Conservation (phyloP, 2,329 filamentous ascomycete genomes). For the Teratosphaeria viscida region DNA sequence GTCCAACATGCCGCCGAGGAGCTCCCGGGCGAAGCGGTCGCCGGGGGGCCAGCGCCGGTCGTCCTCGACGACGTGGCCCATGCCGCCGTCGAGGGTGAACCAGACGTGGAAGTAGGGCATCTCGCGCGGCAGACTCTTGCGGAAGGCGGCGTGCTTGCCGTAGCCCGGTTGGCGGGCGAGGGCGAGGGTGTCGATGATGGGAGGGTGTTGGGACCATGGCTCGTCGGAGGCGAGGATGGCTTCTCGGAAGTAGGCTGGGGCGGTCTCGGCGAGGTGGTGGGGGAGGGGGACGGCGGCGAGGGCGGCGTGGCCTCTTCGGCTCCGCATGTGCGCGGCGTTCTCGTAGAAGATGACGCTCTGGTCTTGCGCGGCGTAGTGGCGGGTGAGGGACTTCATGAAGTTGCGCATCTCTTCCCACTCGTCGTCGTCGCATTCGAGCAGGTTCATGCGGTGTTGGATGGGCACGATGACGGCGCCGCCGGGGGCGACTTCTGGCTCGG, state of each 20-base stretch:
- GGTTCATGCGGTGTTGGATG: constrained; percentile 73
- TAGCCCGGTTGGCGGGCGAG: constrained; percentile 51
- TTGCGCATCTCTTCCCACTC: constrained; percentile 99
- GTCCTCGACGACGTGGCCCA: constrained; percentile 90
- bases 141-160: constrained; percentile 75
- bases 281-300: constrained; percentile 81
- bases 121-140: constrained; percentile 75
- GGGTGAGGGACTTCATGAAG: constrained; percentile 93
- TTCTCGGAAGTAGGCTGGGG: constrained; percentile 90
- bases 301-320: constrained; percentile 67
- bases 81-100: constrained; percentile 83
- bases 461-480: constrained; percentile 84
- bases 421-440: constrained; percentile 96
- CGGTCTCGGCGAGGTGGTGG: constrained; percentile 80
- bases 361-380: constrained; percentile 89
- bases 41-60: constrained; percentile 74
- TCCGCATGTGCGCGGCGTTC: constrained; percentile 71
- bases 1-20: constrained; percentile 87
- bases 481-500: constrained; percentile 74
- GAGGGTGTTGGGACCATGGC: constrained; percentile 92
- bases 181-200: constrained; percentile 78
- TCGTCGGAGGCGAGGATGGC: constrained; percentile 80
- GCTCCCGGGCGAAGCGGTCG: constrained; percentile 84
- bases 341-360: constrained; percentile 95
- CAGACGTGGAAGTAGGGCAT: constrained; percentile 98